Conservation (phyloP, 2,329 filamentous ascomycete species). For the Nigrograna mackinnonii region DNA sequence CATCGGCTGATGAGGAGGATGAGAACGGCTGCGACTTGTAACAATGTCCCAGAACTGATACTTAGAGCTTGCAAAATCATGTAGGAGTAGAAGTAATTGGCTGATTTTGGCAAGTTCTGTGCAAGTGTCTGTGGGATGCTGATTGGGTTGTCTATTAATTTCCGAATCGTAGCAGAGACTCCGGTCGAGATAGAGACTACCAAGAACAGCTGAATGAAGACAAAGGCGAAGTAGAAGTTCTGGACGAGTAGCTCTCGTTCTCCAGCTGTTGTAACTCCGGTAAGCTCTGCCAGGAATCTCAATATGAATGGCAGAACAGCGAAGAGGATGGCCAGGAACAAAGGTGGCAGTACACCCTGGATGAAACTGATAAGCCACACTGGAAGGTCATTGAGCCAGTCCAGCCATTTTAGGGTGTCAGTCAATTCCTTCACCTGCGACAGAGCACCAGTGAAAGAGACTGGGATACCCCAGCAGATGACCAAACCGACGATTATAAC, state of each 20-base stretch:
- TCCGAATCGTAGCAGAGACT: conserved; percentile 66
- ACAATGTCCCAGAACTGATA: conserved; percentile 83
- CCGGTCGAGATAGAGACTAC: conserved; percentile 86
- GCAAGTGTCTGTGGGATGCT: conserved; percentile 74
- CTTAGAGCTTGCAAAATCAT: conserved; percentile 94
- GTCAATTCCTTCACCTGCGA: conserved; percentile 77
- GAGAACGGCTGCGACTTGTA: conserved; percentile 79
- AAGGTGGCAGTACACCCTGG: conserved; percentile 83
- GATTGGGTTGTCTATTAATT: conserved; percentile 67
- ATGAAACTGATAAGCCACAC: conserved; percentile 66
- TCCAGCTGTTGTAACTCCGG: conserved; percentile 82
- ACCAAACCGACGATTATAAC: conserved; percentile 73
- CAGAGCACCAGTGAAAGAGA: conserved; percentile 82
- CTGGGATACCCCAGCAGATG: conserved; percentile 86
- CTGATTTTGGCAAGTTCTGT: conserved; percentile 77
- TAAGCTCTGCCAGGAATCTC: conserved; percentile 69
- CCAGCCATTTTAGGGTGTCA: conserved; percentile 67
- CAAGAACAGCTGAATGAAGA: conserved; percentile 94
- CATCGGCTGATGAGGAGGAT: conserved; percentile 80
- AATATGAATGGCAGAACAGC: conserved; percentile 81
- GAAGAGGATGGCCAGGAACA: conserved; percentile 76
- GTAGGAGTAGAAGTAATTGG: conserved; percentile 99
- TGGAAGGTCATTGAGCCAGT: conserved; percentile 68
- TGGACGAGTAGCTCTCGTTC: conserved; percentile 83
- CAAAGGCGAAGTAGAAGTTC: conserved; percentile 87